Conservation (phyloP, 768 basidiomycete genomes). For the Boletus tomentosulus region DNA sequence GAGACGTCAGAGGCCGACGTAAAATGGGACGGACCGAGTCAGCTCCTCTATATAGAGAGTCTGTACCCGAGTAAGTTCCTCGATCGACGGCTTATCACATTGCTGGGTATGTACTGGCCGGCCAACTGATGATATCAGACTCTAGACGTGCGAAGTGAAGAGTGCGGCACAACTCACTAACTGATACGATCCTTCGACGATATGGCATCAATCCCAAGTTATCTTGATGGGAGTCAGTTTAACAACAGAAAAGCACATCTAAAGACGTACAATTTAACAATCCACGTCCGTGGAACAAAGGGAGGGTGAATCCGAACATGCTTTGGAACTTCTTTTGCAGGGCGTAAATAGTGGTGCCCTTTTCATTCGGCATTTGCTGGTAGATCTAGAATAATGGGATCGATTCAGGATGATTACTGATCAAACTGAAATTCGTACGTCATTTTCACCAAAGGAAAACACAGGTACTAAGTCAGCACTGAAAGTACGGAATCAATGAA, state of each 20-base stretch:
- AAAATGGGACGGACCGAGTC: conserved; percentile 57
- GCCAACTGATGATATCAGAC: conserved; percentile 55
- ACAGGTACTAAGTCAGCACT: conserved; percentile 96
- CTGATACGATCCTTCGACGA: conserved; percentile 91
- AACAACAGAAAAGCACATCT: background rate
- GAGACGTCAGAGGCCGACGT: background rate
- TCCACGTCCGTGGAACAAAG: conserved; percentile 95
- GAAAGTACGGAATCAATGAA: conserved; percentile 2
- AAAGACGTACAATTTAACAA: conserved; percentile 80
- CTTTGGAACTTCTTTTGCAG: conserved; percentile 90
- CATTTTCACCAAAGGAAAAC: conserved; percentile 98
- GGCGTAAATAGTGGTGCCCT: conserved; percentile 81
- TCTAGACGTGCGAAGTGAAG: background rate
- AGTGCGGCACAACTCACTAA: conserved; percentile 59
- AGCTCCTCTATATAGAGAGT: conserved; percentile 88
- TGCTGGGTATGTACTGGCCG: conserved; percentile 78
- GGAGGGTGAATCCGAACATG: conserved; percentile 92
- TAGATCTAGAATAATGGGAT: conserved; percentile 62
- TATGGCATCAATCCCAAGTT: conserved; percentile 96
- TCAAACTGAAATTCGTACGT: conserved; percentile 49
- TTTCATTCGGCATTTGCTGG: conserved; percentile 93
- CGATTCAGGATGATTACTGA: background rate
- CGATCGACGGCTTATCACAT: conserved; percentile 75
- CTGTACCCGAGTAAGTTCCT: conserved; percentile 77
- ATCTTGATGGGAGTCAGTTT: conserved; percentile 45